phyloP scores from a whole-genome alignment of 2,329 filamentous ascomycete genomes.

The Pyrenophora teres region DNA sequence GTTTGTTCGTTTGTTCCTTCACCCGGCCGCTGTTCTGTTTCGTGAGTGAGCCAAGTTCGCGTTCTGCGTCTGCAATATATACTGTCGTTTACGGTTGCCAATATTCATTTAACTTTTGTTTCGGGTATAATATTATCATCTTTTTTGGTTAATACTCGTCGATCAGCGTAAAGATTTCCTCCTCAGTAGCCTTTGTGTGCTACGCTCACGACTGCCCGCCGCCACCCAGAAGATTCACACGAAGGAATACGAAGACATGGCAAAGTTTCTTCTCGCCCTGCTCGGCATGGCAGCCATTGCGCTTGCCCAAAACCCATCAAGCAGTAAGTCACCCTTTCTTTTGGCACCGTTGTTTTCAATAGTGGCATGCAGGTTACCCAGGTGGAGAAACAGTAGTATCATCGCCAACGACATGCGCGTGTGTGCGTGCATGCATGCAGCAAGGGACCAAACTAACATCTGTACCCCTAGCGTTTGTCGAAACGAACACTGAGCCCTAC shows the following conservation, averaged over 20 bases:
- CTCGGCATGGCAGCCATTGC: slow-evolving; percentile 5
- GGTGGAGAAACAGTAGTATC: not conserved
- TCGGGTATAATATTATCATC: too few species aligned
- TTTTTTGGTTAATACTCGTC: too few species aligned
- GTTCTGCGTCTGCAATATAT: too few species aligned
- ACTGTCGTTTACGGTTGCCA: too few species aligned
- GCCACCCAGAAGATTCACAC: not conserved
- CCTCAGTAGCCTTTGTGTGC: too few species aligned
- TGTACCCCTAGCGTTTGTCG: slow-evolving; percentile 18
- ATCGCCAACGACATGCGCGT: too few species aligned
- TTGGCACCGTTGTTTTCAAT: not conserved
- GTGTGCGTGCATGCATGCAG: not conserved
- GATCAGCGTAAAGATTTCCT: too few species aligned
- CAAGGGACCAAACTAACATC: not conserved
- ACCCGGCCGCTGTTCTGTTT: too few species aligned
- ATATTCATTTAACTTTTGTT: too few species aligned
- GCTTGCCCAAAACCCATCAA: slow-evolving; percentile 7
- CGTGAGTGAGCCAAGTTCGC: too few species aligned
- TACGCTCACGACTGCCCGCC: too few species aligned
- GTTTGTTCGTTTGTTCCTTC: too few species aligned
- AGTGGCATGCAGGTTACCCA: not conserved
- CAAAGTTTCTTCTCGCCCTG: slow-evolving; percentile 7
- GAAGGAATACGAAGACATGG: not conserved
- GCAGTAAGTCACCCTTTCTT: slow-evolving; percentile 1
- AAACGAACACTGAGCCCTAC: slow-evolving; percentile 23